Evolutionary conservation across 2,329 filamentous ascomycete genomes (phyloP), one percentile per base, ranked within the genome.

Genomic region (Beauveria sp.): DNA sequence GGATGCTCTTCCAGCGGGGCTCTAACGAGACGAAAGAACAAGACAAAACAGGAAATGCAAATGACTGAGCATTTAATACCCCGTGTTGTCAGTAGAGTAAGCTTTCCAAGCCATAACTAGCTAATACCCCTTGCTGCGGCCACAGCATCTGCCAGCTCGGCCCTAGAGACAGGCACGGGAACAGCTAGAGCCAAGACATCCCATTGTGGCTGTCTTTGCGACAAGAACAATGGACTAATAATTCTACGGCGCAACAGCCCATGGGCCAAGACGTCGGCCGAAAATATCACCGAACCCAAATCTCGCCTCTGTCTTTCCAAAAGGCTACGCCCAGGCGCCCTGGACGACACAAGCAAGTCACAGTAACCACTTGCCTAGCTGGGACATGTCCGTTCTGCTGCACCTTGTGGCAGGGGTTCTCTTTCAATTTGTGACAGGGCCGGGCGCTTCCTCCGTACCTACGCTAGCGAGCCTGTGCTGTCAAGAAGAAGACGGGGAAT

Each of bases 221-320:
- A 52, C 42, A 24, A 60, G 18, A 60, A 47, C 50, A 47, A 54
- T 38, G 42, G 40, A 20, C 20, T 3, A 26, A 45, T 3, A 26
- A 60, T 47, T 28, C n/a, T 34, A 46, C 52, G 49, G 49, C 49
- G 49, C 40, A 40, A 50, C 42, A 50, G 22, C 26, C 38, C 56
- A 43, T 43, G 47, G 38, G 26, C 12, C 3, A 50, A 58, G 10
- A 60, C 12, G 49, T 34, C 34, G 14, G 26, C 57, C 57, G 57
- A 60, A 60, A 61, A 53, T 56, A 56, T 56, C 59, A 50, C 60
- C 60, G 46, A 61, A 57, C 60, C 43, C 53, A 57, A 28, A 40
- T 24, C 12, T n/a, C n/a, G 46, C 40, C 22, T n/a, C 28, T 10
- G 4, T 16, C 28, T 47, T 43, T 28, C 10, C 24, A 34, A 18